Conservation (phyloP, 805 yeast genomes). For the Starmera pachycereana region DNA sequence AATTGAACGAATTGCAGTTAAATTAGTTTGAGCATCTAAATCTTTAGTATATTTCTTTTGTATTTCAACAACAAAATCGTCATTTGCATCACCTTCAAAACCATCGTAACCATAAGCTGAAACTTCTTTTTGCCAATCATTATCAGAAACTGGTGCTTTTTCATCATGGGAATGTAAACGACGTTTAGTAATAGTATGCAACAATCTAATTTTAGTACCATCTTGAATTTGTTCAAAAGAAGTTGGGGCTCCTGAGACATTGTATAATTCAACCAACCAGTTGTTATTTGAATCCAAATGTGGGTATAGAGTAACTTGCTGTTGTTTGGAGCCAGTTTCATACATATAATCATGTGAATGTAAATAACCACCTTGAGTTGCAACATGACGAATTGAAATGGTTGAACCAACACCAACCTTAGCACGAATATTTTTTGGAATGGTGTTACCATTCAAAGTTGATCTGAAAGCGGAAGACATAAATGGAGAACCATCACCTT, state of each 20-base stretch:
- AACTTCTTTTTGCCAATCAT: constrained; percentile 79
- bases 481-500: constrained; percentile 65
- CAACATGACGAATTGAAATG: constrained; percentile 56
- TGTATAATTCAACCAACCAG: constrained; percentile 63
- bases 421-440: constrained; percentile 49
- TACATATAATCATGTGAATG: constrained; percentile 70
- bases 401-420: constrained; percentile 67
- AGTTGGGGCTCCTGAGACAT: constrained; percentile 44
- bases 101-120: constrained; percentile 70
- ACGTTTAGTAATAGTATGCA: constrained; percentile 45
- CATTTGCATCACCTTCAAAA: constrained; percentile 76
- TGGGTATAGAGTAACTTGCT: constrained; percentile 73
- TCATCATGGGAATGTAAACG: constrained; percentile 80
- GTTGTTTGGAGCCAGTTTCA: constrained; percentile 77
- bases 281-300: constrained; percentile 67
- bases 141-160: constrained; percentile 64
- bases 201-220: constrained; percentile 62
- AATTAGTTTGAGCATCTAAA: constrained; percentile 41
- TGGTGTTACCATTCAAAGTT: constrained; percentile 44
- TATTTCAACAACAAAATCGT: constrained; percentile 70
- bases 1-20: constrained; percentile 58
- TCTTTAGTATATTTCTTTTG: constrained; percentile 40
- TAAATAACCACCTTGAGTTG: constrained; percentile 70
- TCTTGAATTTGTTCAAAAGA: constrained; percentile 53
- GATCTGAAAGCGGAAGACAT: constrained; percentile 66